Base-by-base conservation (phyloP, 148 eudicot genomes). In the Oxyria digyna region DNA sequence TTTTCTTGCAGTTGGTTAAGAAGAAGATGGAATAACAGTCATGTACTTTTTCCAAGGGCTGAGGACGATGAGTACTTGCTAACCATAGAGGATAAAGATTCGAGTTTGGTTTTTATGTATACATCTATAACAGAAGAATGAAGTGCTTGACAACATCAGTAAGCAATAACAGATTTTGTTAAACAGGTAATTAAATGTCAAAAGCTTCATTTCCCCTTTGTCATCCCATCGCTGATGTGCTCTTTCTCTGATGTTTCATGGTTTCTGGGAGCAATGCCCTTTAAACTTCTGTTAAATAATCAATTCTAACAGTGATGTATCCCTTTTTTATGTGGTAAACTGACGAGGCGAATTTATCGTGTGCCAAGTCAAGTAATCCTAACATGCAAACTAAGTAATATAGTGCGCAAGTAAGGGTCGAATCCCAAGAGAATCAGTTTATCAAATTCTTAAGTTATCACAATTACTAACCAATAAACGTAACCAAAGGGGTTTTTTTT, bases 51-150 rank as follows among this genome's bases (percentile, higher is more conserved):
- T 76, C 67, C 77, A 77, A 96, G 97, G 67, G 99, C 97, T 59
- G 99, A 94, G 82, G 86, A 88, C 50, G 97, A 86, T 80, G 91
- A 90, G 71, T 90, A 94, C 79, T 79, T 52, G 74, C 72, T 94
- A 80, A 82, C 76, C 62, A 62, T 90, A 26, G 97, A 90, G 62
- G 99, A 94, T 71, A 71, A 88, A 74, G 97, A 82, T 88, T 94
- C 97, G 23, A 90, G 99, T 80, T 80, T 94, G 81, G 97, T 94
- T 69, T 94, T 76, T 71, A 94, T 94, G 99, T 94, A 88, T 71
- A 90, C 99, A 33, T 97, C 99, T 35, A 87, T 94, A 71, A 87
- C 99, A 64, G 90, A 81, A 78, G 99, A 88, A 84, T 96, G 96
- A 76, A 79, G 81, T 65, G 88, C 90, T 81, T 97, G 99, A 69